Base-by-base conservation (phyloP, 306 rosid species). In the peach (Prunus persica) region DNA sequence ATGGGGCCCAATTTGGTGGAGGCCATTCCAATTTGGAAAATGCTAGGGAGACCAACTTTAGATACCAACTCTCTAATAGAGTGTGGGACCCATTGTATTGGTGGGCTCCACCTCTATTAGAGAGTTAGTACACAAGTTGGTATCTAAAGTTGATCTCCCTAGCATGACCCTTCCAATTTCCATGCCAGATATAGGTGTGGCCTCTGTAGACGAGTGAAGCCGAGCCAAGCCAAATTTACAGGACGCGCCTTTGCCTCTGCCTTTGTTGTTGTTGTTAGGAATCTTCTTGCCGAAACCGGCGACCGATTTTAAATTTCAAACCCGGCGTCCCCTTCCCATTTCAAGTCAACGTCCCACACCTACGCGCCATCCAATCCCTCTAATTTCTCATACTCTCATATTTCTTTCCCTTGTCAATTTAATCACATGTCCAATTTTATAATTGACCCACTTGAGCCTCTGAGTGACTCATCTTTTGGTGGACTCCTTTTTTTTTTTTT, bases 261-360 rank as follows among this genome's bases (percentile, higher is more conserved):
- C 43, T 38, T 38, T 38, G 25, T 24, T 22, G 24, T 24, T 38
- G 43, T 38, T 38, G 43, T 82, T 70, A 71, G 79, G 90, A 84
- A 86, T 84, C 88, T 82, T 63, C 76, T 25, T 27, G 41, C 46
- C 65, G 43, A 65, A 20, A 6, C 70, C 52, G 78, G 65, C 76
- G 73, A 49, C 69, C 57, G 56, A 63, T 16, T 56, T 78, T 74
- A 69, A 66, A 67, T 18, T 84, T 83, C 83, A 88, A 89, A 85
- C 70, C 83, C 64, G 91, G 94, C 90, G 91, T 89, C 87, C 82
- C 52, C 43, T 38, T 6, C 43, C 2, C 22, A 54, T 11, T 18
- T 5, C 24, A 4, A 4, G 69, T 60, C 61, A 73, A 65, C 54
- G 62, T 69, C 50, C 27, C 9, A 2, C 72, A 64, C 61, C 25